Percentiles rank a stretch among this genome's conserved stretches.
phyloP scores from a whole-genome alignment of 75 land plant species.

The Picea sitchensis region DNA sequence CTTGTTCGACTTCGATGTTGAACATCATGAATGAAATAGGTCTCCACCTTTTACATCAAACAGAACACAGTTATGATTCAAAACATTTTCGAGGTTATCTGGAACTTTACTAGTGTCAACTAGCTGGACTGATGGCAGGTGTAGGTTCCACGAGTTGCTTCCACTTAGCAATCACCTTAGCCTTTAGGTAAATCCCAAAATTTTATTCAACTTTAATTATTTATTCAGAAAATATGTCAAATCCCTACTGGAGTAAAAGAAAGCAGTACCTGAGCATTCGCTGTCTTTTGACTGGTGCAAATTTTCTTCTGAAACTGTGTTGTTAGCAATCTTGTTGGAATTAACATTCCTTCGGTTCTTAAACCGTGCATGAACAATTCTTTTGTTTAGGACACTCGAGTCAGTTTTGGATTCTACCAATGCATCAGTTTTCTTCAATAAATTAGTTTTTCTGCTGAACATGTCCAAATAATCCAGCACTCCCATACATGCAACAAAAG shows the following conservation, averaged over 20 bases:
- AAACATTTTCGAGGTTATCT: too few relatives aligned
- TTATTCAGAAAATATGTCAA: background rate
- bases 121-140: too few relatives aligned
- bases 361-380: constrained; percentile 4
- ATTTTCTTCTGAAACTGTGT: constrained; percentile 7
- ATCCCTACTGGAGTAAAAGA: background rate
- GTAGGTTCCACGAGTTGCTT: too few relatives aligned
- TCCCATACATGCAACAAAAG: constrained; percentile 70
- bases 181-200: too few relatives aligned
- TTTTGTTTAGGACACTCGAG: background rate
- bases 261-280: background rate
- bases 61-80: too few relatives aligned
- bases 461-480: constrained; percentile 38
- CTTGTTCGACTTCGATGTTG: too few relatives aligned
- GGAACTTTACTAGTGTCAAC: too few relatives aligned
- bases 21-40: too few relatives aligned
- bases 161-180: too few relatives aligned
- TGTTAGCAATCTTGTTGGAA: constrained; percentile 3
- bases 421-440: constrained; percentile 11
- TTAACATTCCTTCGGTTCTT: constrained; percentile 32
- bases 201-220: too few relatives aligned
- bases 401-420: background rate
- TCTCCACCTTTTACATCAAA: too few relatives aligned
- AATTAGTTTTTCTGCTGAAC: constrained; percentile 4
- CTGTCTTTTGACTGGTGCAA: constrained; percentile 1